These are phyloP conservation scores for Fusarium bulbicola DNA, from an alignment of 2,329 filamentous ascomycete species.

Conservation along the genomic window DNA sequence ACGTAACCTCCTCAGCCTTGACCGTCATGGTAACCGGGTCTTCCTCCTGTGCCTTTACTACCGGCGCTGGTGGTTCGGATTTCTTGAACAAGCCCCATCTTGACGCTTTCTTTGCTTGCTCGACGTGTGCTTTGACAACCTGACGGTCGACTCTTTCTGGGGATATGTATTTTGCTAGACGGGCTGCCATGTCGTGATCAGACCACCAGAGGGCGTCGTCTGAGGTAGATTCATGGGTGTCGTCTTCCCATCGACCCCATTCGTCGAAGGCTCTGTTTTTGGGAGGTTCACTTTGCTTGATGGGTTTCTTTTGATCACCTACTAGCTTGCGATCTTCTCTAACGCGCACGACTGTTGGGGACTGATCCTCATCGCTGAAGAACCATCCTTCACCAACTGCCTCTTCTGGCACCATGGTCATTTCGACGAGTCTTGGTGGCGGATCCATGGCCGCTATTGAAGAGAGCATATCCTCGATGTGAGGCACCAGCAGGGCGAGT, in stretches of 20 bases:
- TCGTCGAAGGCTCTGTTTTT: slow-evolving; percentile 51
- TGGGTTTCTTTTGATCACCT: slow-evolving; percentile 9
- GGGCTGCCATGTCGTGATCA: slow-evolving; percentile 56
- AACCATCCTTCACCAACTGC: slow-evolving; percentile 51
- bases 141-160: slow-evolving; percentile 46
- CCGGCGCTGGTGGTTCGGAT: slow-evolving; percentile 12
- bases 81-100: slow-evolving; percentile 49
- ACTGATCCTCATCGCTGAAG: slow-evolving; percentile 47
- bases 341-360: slow-evolving; percentile 47
- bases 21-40: slow-evolving; percentile 52
- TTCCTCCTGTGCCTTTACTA: slow-evolving; percentile 7
- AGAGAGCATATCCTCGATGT: slow-evolving; percentile 54
- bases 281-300: background rate
- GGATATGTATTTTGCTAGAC: slow-evolving; percentile 56
- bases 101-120: slow-evolving; percentile 46
- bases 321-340: slow-evolving; percentile 18
- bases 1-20: slow-evolving; percentile 58
- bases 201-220: slow-evolving; percentile 54
- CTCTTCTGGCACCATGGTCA: slow-evolving; percentile 56
- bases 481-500: slow-evolving; percentile 52
- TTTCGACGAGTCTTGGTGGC: slow-evolving; percentile 50
- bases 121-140: slow-evolving; percentile 44
- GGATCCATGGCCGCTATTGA: slow-evolving; percentile 48
- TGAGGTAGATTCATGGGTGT: background rate
- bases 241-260: slow-evolving; percentile 55